These are phyloP conservation scores for Cystobasidium slooffiae DNA, from an alignment of 1,284 basidiomycete species.

Conservation along the genomic window DNA sequence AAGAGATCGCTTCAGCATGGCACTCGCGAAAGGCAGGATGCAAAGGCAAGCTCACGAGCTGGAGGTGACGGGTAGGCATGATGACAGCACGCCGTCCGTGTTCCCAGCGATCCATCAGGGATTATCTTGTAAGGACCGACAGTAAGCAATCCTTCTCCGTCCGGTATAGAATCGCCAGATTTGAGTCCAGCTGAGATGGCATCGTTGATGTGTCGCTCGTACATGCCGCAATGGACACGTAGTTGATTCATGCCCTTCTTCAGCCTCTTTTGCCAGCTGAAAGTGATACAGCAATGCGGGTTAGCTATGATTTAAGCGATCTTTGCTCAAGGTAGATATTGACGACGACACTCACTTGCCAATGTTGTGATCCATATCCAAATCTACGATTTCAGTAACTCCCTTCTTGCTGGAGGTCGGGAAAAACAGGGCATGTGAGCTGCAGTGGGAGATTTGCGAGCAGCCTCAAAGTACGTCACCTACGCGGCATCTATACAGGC, in stretches of 20 bases:
- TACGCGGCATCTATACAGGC: slow-evolving; percentile 53
- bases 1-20: not conserved
- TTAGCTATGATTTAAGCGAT: not conserved
- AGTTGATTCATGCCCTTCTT: slow-evolving; percentile 50
- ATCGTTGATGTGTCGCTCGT: slow-evolving; percentile 53
- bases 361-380: slow-evolving; percentile 56
- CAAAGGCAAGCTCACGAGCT: slow-evolving; percentile 13
- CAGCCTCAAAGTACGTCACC: slow-evolving; percentile 35
- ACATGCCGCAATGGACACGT: slow-evolving; percentile 55
- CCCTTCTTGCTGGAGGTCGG: slow-evolving; percentile 48
- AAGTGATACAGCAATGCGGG: not conserved
- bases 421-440: not conserved
- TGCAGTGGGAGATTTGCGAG: not conserved
- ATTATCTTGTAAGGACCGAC: slow-evolving; percentile 56
- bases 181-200: slow-evolving; percentile 50
- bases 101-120: slow-evolving; percentile 50
- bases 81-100: slow-evolving; percentile 55
- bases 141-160: slow-evolving; percentile 50
- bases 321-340: not conserved
- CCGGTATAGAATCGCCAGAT: slow-evolving; percentile 52
- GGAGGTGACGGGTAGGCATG: slow-evolving; percentile 52
- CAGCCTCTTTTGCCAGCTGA: slow-evolving; percentile 44
- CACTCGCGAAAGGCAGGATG: not conserved
- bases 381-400: slow-evolving; percentile 56
- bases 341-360: slow-evolving; percentile 45